Percentiles rank a stretch among this genome's conserved stretches.
phyloP scores from a whole-genome alignment of 176 grass and related monocot species.

The Avena sativa region DNA sequence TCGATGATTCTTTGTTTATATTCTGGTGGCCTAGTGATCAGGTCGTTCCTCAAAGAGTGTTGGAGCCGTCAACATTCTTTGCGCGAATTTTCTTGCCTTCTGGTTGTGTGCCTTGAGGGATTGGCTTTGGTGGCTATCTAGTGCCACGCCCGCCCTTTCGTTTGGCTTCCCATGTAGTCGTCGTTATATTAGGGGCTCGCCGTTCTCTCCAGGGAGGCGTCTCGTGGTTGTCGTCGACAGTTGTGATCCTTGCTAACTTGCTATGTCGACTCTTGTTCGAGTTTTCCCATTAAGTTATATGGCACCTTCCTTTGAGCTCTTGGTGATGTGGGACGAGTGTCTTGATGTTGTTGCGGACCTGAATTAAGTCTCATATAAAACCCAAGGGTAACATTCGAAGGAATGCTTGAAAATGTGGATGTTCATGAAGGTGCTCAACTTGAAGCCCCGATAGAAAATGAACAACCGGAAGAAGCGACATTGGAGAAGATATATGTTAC shows the following conservation, averaged over 20 bases:
- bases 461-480: neutral
- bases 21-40: neutral
- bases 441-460: slow-evolving; percentile 9
- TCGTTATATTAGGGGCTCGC: neutral
- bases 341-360: slow-evolving; percentile 62
- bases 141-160: neutral
- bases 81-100: neutral
- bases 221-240: neutral
- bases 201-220: neutral
- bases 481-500: neutral
- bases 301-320: neutral
- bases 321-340: slow-evolving; percentile 39
- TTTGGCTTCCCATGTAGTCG: neutral
- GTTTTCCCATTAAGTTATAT: neutral
- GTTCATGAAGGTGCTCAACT: neutral
- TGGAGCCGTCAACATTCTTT: neutral
- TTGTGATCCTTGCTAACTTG: neutral
- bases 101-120: neutral
- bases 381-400: neutral
- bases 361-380: slow-evolving; percentile 21
- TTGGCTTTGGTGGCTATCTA: neutral
- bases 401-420: slow-evolving; percentile 24
- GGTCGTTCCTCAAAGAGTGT: neutral
- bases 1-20: too few species aligned
- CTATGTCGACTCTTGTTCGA: neutral